These are phyloP conservation scores for Endotrypanum monterogeii DNA, from an alignment of 208 protist species.

Conservation along the genomic window DNA sequence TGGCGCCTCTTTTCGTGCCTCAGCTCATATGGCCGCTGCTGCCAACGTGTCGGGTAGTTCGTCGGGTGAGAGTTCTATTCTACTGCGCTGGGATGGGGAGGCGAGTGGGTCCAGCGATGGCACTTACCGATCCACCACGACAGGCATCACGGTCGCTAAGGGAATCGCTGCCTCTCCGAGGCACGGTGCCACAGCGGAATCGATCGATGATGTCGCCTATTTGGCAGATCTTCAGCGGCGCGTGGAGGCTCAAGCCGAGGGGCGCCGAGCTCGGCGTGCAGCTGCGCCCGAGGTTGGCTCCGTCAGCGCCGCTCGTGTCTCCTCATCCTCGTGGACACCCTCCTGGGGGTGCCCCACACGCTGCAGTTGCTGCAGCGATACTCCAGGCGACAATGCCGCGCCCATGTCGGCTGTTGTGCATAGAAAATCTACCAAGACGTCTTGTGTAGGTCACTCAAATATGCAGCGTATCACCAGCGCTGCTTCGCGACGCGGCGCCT, in stretches of 20 bases:
- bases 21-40: too few relatives aligned
- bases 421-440: not conserved
- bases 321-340: not conserved
- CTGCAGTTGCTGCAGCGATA: conserved; percentile 26
- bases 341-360: conserved; percentile 24
- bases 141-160: not conserved
- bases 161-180: not conserved
- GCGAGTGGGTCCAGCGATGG: not conserved
- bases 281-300: not conserved
- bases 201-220: not conserved
- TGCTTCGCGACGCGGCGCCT: not conserved
- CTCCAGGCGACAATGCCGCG: not conserved
- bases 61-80: conserved; percentile 16
- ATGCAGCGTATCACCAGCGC: not conserved
- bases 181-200: not conserved
- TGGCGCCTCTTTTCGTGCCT: not conserved
- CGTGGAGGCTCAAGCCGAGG: not conserved
- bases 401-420: not conserved
- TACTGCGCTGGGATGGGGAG: not conserved
- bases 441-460: not conserved
- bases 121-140: not conserved
- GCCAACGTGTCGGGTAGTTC: conserved; percentile 4
- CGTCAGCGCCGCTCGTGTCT: not conserved
- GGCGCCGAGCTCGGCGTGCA: not conserved
- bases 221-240: conserved; percentile 8